Base-by-base conservation (phyloP, 2,329 filamentous ascomycete species). In the Pyricularia sp. region DNA sequence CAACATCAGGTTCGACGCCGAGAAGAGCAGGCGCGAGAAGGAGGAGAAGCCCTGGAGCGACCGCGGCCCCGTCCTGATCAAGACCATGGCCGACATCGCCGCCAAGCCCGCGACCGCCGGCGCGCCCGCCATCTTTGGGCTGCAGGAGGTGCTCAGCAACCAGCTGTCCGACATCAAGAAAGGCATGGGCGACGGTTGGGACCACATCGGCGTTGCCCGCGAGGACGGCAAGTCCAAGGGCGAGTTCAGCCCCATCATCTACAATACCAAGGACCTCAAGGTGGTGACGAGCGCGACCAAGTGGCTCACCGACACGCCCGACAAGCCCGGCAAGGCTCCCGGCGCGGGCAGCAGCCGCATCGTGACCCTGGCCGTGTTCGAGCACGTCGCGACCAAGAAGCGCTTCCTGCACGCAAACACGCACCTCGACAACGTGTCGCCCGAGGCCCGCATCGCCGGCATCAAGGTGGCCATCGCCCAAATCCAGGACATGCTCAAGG, bases 261-360 rank as follows among this genome's bases (percentile, higher is more conserved):
- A 86, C 75, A 81, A 81, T 20, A 79, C 80, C 1, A 73, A 75
- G 0, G 73, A 83, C 11, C 90, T 86, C 84, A 74, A 81, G 9
- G 77, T 89, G 3, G 74, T 80, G 25, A 73, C 79, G 12, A 86
- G 80, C 76, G 78, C 83, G 67, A 88, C 86, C 0, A 81, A 87
- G 65, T 91, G 89, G 89, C 79, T 91, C 2, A 88, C 83, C 5
- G 77, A 83, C 71, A 90, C 85, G 1, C 89, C 87, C 0, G 77
- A 82, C 10, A 76, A 75, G 20, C 86, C 85, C 0, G 86, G 83
- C 0, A 86, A 84, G 71, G 86, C 87, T 50, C 90, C 88, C 88
- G 79, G 80, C 59, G 79, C 79, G 3, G 75, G 74, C 6, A 71
- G 74, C 10, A 78, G 81, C 4, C 79, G 85, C 0, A 83, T 86